phyloP scores from a whole-genome alignment of 176 grass and related monocot species.

The Tillandsia fasciculata region DNA sequence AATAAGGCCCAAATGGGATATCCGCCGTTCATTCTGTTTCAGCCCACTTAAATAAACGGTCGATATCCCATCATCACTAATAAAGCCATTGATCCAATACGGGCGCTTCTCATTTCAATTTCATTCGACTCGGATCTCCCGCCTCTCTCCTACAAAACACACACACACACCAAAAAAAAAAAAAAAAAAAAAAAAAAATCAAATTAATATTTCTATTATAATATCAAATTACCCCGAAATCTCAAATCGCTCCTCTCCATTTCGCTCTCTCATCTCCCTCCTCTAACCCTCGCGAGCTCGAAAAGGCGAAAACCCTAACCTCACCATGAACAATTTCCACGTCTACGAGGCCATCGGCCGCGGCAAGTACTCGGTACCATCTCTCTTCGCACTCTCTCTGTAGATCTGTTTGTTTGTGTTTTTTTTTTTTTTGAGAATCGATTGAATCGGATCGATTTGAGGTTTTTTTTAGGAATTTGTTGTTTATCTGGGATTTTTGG shows the following conservation, averaged over 20 bases:
- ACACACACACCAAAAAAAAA: neutral
- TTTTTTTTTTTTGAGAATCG: neutral
- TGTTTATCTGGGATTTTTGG: slow-evolving; percentile 6
- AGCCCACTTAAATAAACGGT: neutral
- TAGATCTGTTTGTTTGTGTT: slow-evolving; percentile 6
- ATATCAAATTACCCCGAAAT: slow-evolving; percentile 33
- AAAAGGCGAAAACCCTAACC: slow-evolving; percentile 10
- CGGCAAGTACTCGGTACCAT: slow-evolving; percentile 80
- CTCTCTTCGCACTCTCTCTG: neutral
- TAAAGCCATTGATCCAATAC: too few species aligned
- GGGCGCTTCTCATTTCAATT: neutral
- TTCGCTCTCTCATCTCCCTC: slow-evolving; percentile 4
- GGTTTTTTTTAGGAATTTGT: neutral
- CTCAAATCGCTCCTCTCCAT: neutral
- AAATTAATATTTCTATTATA: neutral
- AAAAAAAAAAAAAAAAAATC: neutral
- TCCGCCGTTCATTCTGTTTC: neutral
- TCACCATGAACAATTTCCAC: slow-evolving; percentile 93
- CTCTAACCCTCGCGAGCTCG: slow-evolving; percentile 23
- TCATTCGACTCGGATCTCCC: neutral
- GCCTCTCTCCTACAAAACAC: neutral
- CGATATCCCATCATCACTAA: neutral
- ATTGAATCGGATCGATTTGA: slow-evolving; percentile 15
- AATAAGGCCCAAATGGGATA: too few species aligned
- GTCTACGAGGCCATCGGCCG: slow-evolving; percentile 96